These are phyloP conservation scores for Huntiella bhutanensis DNA, from an alignment of 2,329 filamentous ascomycete species.

Conservation along the genomic window DNA sequence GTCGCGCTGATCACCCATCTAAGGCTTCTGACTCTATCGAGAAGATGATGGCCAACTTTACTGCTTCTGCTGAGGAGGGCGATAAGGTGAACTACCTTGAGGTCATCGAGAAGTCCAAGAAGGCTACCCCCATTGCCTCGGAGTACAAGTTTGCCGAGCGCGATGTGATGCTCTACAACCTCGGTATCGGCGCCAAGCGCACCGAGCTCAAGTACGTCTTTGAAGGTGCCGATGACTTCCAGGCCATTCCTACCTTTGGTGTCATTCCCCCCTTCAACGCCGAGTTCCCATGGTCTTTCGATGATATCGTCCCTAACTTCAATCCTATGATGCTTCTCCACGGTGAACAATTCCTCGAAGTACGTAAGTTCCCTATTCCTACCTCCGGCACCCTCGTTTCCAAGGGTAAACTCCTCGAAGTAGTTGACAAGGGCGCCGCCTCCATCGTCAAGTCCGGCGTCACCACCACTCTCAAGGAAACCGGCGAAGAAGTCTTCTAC, in stretches of 20 bases:
- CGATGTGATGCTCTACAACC: conserved; percentile 87
- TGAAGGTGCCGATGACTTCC: conserved; percentile 82
- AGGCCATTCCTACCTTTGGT: conserved; percentile 84
- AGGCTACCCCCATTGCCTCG: conserved; percentile 48
- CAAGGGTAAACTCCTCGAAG: conserved; percentile 68
- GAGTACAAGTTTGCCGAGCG: conserved; percentile 70
- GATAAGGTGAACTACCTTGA: conserved; percentile 44
- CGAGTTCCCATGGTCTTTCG: conserved; percentile 58
- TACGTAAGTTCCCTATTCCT: conserved; percentile 79
- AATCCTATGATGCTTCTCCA: conserved; percentile 97
- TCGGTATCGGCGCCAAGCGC: conserved; percentile 81
- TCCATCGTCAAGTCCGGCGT: conserved; percentile 65
- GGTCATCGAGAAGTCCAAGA: conserved; percentile 59
- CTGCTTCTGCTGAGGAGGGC: conserved; percentile 48
- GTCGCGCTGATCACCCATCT: conserved; percentile 69
- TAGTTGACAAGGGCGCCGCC: conserved; percentile 86
- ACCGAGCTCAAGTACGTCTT: conserved; percentile 76
- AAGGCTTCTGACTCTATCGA: conserved; percentile 58
- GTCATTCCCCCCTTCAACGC: conserved; percentile 89
- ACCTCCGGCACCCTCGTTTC: conserved; percentile 62
- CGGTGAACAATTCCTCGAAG: conserved; percentile 94
- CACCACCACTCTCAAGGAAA: conserved; percentile 68
- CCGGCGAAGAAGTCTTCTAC: conserved; percentile 84
- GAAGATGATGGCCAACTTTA: conserved; percentile 64
- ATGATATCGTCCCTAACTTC: conserved; percentile 84